Evolutionary conservation across 345 rosid genomes (phyloP), one percentile per base, ranked within the genome.

Genomic region (Rhodamnia argentea): DNA sequence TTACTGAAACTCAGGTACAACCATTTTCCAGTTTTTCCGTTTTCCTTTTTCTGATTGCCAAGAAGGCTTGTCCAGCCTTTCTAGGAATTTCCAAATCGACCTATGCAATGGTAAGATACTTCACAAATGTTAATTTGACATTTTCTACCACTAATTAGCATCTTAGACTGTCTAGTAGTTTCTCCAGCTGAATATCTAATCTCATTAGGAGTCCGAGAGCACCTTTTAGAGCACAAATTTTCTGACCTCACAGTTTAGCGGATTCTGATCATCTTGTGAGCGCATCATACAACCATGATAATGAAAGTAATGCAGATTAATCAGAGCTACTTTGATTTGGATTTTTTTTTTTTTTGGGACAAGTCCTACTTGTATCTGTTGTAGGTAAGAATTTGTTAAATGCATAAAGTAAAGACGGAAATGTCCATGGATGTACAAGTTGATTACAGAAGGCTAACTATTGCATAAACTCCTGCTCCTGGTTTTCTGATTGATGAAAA

Each of bases 1-100:
- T 96, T 85, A 94, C 99, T 60, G 98, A 97, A 93, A 94, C 94
- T 85, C 99, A 97, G 99, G 99, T 97, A 92, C 86, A 85, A 52
- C 51, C 54, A 75, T 53, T 57, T 26, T 60, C 40, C 62, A 20
- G 52, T 85, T 32, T 51, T 32, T 22, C 14, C 7, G 5, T 82
- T 75, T 18, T 24, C 50, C 2, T 84, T 59, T 60, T 44, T 62
- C 81, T 37, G 47, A 18, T 37, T 70, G 26, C 81, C 81, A 32
- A 70, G 47, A 70, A 37, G 81, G 37, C 26, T 37, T 18, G 81
- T 70, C 47, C 42, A 70, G 47, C 81, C 81, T 37, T 70, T 70
- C 47, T 70, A 70, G 81, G 81, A 37, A 70, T 70, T 70, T 12
- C 24, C 47, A 37, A 37, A 70, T 70, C 13, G 2, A 70, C 13